Conservation (phyloP, 805 yeast genomes). For the Pichia californica region DNA sequence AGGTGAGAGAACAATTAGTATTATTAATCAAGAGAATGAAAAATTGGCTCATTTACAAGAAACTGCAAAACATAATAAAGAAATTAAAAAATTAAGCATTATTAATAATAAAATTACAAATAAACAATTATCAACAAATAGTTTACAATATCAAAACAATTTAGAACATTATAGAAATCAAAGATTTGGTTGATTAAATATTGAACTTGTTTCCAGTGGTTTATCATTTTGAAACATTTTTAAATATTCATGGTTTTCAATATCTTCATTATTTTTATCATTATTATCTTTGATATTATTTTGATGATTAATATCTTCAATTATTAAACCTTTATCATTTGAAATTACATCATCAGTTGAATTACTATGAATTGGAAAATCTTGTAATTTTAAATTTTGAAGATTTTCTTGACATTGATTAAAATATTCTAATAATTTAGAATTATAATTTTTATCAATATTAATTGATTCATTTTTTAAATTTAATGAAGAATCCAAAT, state of each 20-base stretch:
- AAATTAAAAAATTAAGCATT: slow-evolving; percentile 37
- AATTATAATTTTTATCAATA: slow-evolving; percentile 8
- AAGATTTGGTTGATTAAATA: slow-evolving; percentile 12
- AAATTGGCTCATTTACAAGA: slow-evolving; percentile 12
- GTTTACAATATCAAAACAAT: slow-evolving; percentile 60
- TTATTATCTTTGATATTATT: neutral
- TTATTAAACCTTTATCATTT: neutral
- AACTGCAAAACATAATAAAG: slow-evolving; percentile 27
- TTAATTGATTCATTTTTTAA: no score
- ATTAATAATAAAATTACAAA: slow-evolving; percentile 18
- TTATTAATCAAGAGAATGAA: slow-evolving; percentile 16
- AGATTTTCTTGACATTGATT: slow-evolving; percentile 39
- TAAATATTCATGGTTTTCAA: slow-evolving; percentile 4
- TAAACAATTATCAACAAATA: slow-evolving; percentile 34
- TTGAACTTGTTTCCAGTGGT: slow-evolving; percentile 16
- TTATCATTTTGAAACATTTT: slow-evolving; percentile 11
- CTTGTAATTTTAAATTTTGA: slow-evolving; percentile 11
- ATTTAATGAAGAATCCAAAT: no score
- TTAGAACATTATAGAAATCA: slow-evolving; percentile 61
- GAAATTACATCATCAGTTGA: neutral
- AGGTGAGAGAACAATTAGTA: slow-evolving; percentile 49
- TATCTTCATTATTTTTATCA: neutral
- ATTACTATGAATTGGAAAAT: neutral
- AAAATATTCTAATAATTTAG: slow-evolving; percentile 38
- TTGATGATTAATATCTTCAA: slow-evolving; percentile 2